These are phyloP conservation scores for Acacia concinna DNA, from an alignment of 331 rosid species.

Conservation along the genomic window DNA sequence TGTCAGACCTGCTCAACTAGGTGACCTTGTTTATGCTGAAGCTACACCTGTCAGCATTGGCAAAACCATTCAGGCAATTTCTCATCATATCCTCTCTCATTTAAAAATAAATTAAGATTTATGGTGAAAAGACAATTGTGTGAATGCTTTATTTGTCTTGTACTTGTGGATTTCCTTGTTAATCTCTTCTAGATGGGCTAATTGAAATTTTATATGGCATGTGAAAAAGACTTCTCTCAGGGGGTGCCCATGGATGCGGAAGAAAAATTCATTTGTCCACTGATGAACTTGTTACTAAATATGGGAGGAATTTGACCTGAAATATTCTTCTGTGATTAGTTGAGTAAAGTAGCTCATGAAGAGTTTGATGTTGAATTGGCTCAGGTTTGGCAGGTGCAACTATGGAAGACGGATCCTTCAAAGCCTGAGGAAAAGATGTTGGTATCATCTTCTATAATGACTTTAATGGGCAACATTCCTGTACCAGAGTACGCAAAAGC, in stretches of 20 bases:
- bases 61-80: constrained; percentile 18
- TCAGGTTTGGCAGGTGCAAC: constrained; percentile 27
- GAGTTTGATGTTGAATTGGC: background rate
- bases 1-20: background rate
- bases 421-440: constrained; percentile 7
- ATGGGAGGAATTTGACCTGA: too few relatives aligned
- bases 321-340: background rate
- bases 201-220: background rate
- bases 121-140: too few relatives aligned
- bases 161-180: too few relatives aligned
- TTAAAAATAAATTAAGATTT: too few relatives aligned
- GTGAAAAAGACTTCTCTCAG: background rate
- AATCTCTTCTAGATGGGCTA: too few relatives aligned
- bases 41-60: constrained; percentile 1
- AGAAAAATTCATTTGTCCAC: background rate
- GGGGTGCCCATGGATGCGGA: background rate
- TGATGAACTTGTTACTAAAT: background rate
- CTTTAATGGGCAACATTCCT: constrained; percentile 13
- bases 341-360: background rate
- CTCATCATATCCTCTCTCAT: background rate
- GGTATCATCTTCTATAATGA: constrained; percentile 23
- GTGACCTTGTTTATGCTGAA: background rate
- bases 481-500: constrained; percentile 13
- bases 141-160: too few relatives aligned
- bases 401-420: constrained; percentile 29